These are phyloP conservation scores for Dothiorella sarmentorum DNA, from an alignment of 2,329 filamentous ascomycete genomes.

Conservation along the genomic window DNA sequence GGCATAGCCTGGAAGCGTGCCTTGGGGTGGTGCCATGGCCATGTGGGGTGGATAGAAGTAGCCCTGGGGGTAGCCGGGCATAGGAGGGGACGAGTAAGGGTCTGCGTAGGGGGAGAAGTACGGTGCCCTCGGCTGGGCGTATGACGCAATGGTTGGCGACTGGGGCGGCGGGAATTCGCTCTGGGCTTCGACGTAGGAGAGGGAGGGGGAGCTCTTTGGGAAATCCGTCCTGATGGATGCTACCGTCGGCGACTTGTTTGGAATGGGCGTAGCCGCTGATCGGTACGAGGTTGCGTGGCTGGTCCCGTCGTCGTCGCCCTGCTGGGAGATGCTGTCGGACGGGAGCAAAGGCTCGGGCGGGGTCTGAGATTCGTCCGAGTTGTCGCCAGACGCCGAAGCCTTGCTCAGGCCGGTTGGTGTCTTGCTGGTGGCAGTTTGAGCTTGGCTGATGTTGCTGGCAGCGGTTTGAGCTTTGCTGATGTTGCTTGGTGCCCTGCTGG, in stretches of 20 bases:
- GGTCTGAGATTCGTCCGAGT: neutral
- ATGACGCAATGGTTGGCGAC: slow-evolving; percentile 2
- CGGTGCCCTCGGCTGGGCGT: slow-evolving; percentile 1
- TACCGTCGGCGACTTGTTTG: neutral
- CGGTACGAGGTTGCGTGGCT: slow-evolving; percentile 2
- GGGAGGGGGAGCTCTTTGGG: slow-evolving; percentile 1
- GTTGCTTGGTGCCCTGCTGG: neutral
- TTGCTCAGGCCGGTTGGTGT: neutral
- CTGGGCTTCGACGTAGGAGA: slow-evolving; percentile 10
- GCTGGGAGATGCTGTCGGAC: slow-evolving; percentile 12
- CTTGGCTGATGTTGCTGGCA: slow-evolving; percentile 26
- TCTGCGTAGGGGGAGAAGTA: slow-evolving; percentile 32
- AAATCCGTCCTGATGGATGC: slow-evolving; percentile 2
- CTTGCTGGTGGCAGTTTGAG: neutral
- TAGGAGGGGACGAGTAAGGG: slow-evolving; percentile 61
- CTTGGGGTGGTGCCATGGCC: slow-evolving; percentile 33
- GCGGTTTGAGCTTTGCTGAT: neutral
- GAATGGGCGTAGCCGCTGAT: neutral
- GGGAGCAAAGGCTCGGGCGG: neutral
- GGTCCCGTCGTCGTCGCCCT: slow-evolving; percentile 11
- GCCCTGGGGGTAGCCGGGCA: slow-evolving; percentile 44
- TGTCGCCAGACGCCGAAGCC: neutral
- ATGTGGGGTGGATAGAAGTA: slow-evolving; percentile 32
- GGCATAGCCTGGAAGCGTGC: slow-evolving; percentile 37
- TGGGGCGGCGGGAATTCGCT: neutral